Base-by-base conservation (phyloP, 2,329 filamentous ascomycete species). In the Talaromyces pinophilus region DNA sequence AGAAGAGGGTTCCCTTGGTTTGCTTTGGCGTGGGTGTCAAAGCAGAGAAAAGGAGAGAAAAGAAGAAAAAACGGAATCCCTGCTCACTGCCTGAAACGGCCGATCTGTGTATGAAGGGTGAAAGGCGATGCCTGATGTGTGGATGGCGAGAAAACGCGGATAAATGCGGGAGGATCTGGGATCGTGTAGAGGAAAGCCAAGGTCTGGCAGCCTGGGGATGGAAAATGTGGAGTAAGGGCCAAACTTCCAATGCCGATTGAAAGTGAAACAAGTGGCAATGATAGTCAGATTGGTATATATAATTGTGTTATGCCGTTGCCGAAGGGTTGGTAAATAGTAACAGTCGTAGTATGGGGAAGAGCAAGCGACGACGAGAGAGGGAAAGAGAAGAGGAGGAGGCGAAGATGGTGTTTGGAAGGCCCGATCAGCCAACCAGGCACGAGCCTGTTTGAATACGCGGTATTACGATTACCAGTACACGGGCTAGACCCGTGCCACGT, bases 111-210 rank as follows among this genome's bases (percentile, higher is more conserved):
- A 42, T 33, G 8, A 30, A 44, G 22, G 10, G 38, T 44, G 3
- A 46, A 60, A 60, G 17, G 38, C 57, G 57, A 46, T 60, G 40
- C 57, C 57, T 60, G 40, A 15, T 42, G 28, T 42, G 38, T 60
- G 22, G n/a, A 28, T 28, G 57, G 35, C 17, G 57, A 44, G 35
- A 60, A 60, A 60, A 44, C 13, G 28, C 57, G 57, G 57, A 60
- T 44, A 33, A 60, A 60, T 19, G 57, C 57, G 57, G 57, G 57
- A 60, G 38, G 22, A n/a, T n/a, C 17, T n/a, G 25, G 25, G 4
- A 25, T 25, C 25, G 25, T 25, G 28, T 7, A 55, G 17, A 19
- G 52, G 11, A 25, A 22, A 57, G 33, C 50, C 17, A 54, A 54
- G 50, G 48, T 3, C 50, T 46, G 10, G 19, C 11, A 52, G 48